phyloP scores from a whole-genome alignment of 1,284 basidiomycete genomes.

The Ceraceosorus guamensis region DNA sequence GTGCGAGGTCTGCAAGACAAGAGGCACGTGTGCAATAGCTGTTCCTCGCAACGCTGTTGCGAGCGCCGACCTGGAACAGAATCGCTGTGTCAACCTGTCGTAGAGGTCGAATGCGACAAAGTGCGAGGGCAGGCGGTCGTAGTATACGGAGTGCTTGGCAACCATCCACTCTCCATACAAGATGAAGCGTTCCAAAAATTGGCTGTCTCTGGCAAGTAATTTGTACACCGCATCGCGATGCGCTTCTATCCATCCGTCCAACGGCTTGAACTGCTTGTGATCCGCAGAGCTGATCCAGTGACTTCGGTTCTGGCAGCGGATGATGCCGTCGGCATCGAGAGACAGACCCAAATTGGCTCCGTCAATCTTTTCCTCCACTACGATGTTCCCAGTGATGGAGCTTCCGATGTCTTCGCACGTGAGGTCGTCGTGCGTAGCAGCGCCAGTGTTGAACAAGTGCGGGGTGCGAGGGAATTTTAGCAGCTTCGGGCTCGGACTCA shows the following conservation, averaged over 20 bases:
- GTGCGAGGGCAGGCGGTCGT: slow-evolving; percentile 55
- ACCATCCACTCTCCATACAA: slow-evolving; percentile 62
- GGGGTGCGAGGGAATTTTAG: slow-evolving; percentile 61
- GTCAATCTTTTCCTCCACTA: slow-evolving; percentile 62
- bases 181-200: slow-evolving; percentile 58
- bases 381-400: slow-evolving; percentile 15
- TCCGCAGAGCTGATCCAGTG: slow-evolving; percentile 55
- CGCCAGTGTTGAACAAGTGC: slow-evolving; percentile 58
- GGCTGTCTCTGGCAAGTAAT: slow-evolving; percentile 54
- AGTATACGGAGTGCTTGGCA: slow-evolving; percentile 58
- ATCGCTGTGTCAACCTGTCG: slow-evolving; percentile 54
- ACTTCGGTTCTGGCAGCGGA: slow-evolving; percentile 60
- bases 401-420: slow-evolving; percentile 20
- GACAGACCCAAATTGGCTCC: slow-evolving; percentile 64
- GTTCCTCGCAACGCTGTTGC: slow-evolving; percentile 36
- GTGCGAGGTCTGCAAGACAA: background rate
- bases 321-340: slow-evolving; percentile 53
- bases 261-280: slow-evolving; percentile 59
- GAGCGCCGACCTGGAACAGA: slow-evolving; percentile 52
- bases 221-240: slow-evolving; percentile 53
- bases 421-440: slow-evolving; percentile 56
- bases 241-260: slow-evolving; percentile 55
- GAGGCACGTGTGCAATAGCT: slow-evolving; percentile 5
- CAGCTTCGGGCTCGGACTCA: slow-evolving; percentile 51
- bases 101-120: slow-evolving; percentile 61